phyloP scores from a whole-genome alignment of 2,329 filamentous ascomycete species.

The Trichoderma pleuroti region DNA sequence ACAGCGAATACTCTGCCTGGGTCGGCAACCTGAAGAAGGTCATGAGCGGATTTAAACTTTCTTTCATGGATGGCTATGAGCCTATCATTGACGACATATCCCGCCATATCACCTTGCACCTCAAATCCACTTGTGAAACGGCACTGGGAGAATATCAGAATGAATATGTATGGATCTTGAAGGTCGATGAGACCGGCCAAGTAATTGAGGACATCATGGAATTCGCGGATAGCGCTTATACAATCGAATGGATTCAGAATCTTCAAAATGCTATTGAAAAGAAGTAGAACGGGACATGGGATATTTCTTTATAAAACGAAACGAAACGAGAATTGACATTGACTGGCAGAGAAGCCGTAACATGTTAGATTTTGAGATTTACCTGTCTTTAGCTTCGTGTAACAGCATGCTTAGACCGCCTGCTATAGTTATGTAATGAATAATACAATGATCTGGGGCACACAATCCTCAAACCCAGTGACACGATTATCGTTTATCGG shows the following conservation, averaged over 20 bases:
- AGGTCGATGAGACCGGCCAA: not conserved
- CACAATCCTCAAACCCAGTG: not conserved
- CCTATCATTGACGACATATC: not conserved
- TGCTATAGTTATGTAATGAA: not conserved
- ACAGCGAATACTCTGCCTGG: not conserved
- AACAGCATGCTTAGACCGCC: not conserved
- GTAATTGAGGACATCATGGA: not conserved
- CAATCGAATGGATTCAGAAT: not conserved
- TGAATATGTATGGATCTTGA: not conserved
- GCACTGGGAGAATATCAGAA: not conserved
- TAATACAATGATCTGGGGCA: not conserved
- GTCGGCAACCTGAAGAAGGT: not conserved
- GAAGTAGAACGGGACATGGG: not conserved
- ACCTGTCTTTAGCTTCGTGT: not conserved
- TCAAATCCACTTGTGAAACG: not conserved
- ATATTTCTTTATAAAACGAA: not conserved
- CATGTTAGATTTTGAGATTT: not conserved
- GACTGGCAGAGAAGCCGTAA: rapidly evolving
- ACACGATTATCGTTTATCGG: not conserved
- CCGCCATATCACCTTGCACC: not conserved
- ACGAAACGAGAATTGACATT: not conserved
- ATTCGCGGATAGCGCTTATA: not conserved
- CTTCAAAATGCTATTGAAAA: not conserved
- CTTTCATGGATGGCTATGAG: not conserved
- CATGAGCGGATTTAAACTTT: not conserved